Evolutionary conservation across 352 stramenopile species (phyloP).

Genomic region (Phytophthora sp.): DNA sequence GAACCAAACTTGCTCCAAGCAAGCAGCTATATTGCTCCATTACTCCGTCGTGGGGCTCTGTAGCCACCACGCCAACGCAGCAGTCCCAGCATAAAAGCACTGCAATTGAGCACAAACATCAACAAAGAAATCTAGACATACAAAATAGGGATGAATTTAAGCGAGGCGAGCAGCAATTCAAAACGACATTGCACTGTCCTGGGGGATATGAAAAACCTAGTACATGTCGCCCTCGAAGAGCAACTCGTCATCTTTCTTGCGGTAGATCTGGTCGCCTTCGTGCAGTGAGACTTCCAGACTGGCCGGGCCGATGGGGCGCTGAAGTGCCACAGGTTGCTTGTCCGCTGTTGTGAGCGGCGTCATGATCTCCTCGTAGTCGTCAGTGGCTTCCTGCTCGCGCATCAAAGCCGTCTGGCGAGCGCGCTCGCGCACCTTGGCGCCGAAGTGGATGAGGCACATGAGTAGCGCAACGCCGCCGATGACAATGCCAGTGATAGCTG

Average conservation of each 20-base stretch:
- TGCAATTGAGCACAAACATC: too few relatives aligned
- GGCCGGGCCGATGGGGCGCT: slow-evolving; percentile 67
- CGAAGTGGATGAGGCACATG: slow-evolving; percentile 84
- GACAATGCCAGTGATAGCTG: slow-evolving; percentile 80
- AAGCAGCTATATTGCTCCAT: too few relatives aligned
- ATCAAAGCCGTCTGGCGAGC: slow-evolving; percentile 85
- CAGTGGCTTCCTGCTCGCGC: slow-evolving; percentile 87
- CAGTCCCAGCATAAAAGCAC: too few relatives aligned
- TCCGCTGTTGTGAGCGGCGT: slow-evolving; percentile 78
- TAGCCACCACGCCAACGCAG: too few relatives aligned
- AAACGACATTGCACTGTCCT: slow-evolving; percentile 33
- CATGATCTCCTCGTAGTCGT: slow-evolving; percentile 93
- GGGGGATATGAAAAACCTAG: slow-evolving; percentile 45
- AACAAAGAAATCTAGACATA: slow-evolving; percentile 17
- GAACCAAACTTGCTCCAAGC: too few relatives aligned
- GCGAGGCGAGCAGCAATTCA: slow-evolving; percentile 25
- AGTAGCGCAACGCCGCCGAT: slow-evolving; percentile 84
- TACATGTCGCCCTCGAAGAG: slow-evolving; percentile 92
- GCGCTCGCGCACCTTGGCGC: slow-evolving; percentile 81
- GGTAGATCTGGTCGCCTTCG: slow-evolving; percentile 90
- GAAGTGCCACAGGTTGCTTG: slow-evolving; percentile 67
- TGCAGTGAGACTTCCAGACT: slow-evolving; percentile 84
- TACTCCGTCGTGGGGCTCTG: too few relatives aligned
- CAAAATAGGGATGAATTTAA: slow-evolving; percentile 44
- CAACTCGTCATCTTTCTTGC: slow-evolving; percentile 82